Evolutionary conservation across 2,329 filamentous ascomycete genomes (phyloP).

Genomic region (Hymenoscyphus fraxineus): DNA sequence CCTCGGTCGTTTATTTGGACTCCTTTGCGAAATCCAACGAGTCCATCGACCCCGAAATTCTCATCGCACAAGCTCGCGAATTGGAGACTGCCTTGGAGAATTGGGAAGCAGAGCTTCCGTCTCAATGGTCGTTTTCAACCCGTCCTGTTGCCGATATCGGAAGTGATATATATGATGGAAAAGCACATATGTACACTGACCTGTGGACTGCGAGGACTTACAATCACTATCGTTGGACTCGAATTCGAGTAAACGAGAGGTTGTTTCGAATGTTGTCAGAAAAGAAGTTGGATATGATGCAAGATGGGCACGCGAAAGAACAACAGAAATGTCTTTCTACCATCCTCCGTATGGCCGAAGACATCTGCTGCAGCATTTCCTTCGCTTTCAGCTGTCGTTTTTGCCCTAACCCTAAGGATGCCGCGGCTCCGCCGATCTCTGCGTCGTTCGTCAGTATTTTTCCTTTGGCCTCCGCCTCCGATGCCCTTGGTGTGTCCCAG

Average conservation of each 20-base stretch:
- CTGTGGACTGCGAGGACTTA: slow-evolving; percentile 27
- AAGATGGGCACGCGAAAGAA: slow-evolving; percentile 14
- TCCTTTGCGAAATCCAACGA: slow-evolving; percentile 11
- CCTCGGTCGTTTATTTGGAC: slow-evolving; percentile 19
- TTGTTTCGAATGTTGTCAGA: slow-evolving; percentile 9
- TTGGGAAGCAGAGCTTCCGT: slow-evolving; percentile 22
- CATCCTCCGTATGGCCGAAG: slow-evolving; percentile 22
- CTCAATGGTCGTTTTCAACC: slow-evolving; percentile 19
- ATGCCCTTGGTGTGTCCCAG: slow-evolving; percentile 22
- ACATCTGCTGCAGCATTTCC: slow-evolving; percentile 26
- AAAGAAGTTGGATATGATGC: slow-evolving; percentile 4
- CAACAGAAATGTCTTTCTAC: slow-evolving; percentile 14
- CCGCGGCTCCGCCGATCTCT: slow-evolving; percentile 15
- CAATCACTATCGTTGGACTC: slow-evolving; percentile 26
- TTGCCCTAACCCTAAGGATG: background rate
- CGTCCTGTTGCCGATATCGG: background rate
- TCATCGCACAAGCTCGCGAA: slow-evolving; percentile 14
- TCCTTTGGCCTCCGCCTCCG: slow-evolving; percentile 23
- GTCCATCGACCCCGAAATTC: slow-evolving; percentile 5
- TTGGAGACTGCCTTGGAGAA: slow-evolving; percentile 21
- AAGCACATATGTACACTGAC: slow-evolving; percentile 24
- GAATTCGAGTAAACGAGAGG: slow-evolving; percentile 27
- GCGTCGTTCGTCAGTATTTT: slow-evolving; percentile 24
- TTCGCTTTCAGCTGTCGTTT: slow-evolving; percentile 14
- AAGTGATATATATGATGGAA: slow-evolving; percentile 15